Base-by-base conservation (phyloP, 768 basidiomycete species). In the Macrolepiota albuminosa region DNA sequence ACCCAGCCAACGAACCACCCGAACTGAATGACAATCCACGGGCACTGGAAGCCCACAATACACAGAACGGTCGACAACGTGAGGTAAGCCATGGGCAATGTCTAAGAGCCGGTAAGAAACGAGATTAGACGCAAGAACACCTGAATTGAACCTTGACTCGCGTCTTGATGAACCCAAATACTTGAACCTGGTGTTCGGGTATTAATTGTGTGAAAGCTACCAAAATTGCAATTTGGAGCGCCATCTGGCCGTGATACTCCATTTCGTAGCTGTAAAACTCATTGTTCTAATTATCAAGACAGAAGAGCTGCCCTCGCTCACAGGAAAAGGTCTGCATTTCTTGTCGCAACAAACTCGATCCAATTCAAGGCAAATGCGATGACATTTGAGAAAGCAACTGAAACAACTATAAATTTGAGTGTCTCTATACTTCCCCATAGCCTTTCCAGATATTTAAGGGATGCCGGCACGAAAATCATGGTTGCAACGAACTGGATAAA, bases 161-260 rank as follows among this genome's bases (percentile, higher is more conserved):
- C 50, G 89, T 81, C 72, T 86, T 92, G 63, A 93, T 68, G 49
- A 93, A 74, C 37, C 95, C 94, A 60, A 98, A 79, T 18, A 98
- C 69, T 71, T 98, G 97, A 14, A 99, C 87, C 73, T 98, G 96
- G 68, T 99, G 95, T 73, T 99, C 97, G 36, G 96, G 96, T 65
- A 98, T 98, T 57, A 97, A 74, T 72, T 99, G 97, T 4, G 95
- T 98, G 75, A 98, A 98, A 6, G 95, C 96, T 57, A 99, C 97
- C 39, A 99, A 78, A 62, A 95, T 78, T 2, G 88, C 89, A 54
- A 87, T 88, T 68, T 97, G 93, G 21, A 99, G 78, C 6, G 93
- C 90, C 82, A 91, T 93, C 73, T 95, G 89, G 46, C 97, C 97
- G 67, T 91, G 93, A 70, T 96, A 97, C 48, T 83, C 79, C 83